A percentile compares a stretch with the other conserved stretches of the same genome.
Evolutionary conservation across 352 stramenopile genomes (phyloP).

Genomic region (Saprolegnia parasitica): DNA sequence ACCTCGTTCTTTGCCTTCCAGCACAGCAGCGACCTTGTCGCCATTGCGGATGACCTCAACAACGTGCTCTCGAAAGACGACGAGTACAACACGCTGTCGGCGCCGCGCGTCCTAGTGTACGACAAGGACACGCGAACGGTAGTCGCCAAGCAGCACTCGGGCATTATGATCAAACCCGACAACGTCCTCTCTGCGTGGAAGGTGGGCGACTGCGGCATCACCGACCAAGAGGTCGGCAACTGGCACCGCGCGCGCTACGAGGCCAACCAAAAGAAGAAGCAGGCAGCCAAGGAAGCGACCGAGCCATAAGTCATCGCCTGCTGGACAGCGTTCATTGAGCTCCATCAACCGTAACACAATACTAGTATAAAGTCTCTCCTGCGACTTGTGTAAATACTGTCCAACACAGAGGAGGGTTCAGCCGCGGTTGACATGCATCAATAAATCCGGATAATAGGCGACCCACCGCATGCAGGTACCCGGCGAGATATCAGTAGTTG

Average conservation of each 20-base stretch:
- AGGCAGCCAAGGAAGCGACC: background rate
- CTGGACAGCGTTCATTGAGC: too few species aligned
- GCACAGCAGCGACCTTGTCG: background rate
- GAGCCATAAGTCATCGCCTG: too few species aligned
- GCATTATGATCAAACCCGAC: conserved; percentile 7
- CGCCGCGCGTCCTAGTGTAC: conserved; percentile 7
- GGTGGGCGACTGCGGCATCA: conserved; percentile 8
- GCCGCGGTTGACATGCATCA: too few species aligned
- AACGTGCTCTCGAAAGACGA: conserved; percentile 16
- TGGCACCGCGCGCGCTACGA: background rate
- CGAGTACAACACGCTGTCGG: conserved; percentile 2
- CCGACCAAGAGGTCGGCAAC: conserved; percentile 3
- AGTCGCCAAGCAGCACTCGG: background rate
- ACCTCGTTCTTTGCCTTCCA: background rate
- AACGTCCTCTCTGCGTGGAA: background rate
- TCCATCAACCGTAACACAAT: too few species aligned
- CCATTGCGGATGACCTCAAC: background rate
- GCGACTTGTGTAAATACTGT: too few species aligned
- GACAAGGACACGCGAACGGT: conserved; percentile 2
- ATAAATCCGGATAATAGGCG: too few species aligned
- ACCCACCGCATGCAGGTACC: too few species aligned
- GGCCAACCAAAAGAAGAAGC: conserved; percentile 1
- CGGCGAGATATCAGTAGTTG: too few species aligned
- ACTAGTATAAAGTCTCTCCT: too few species aligned
- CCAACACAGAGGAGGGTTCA: too few species aligned